A percentile compares a stretch with the other conserved stretches of the same genome.
Evolutionary conservation across 2,329 filamentous ascomycete species (phyloP).

Genomic region (Penicillium occitanis): DNA sequence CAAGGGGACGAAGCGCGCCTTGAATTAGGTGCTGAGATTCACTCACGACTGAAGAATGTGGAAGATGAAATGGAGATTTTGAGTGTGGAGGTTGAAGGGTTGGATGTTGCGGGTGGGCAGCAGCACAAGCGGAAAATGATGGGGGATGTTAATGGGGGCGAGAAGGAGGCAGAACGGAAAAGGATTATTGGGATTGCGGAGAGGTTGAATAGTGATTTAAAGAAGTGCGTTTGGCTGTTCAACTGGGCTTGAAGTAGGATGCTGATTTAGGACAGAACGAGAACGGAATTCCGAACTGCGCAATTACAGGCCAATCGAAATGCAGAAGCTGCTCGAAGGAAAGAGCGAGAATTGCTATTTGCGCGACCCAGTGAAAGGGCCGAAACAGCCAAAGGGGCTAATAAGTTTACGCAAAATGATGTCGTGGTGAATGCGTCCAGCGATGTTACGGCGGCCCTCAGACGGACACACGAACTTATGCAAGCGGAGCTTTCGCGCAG

Average conservation of each 20-base stretch:
- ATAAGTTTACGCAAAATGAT: slow-evolving; percentile 67
- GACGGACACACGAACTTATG: slow-evolving; percentile 84
- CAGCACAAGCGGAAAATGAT: slow-evolving; percentile 35
- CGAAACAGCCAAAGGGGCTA: slow-evolving; percentile 34
- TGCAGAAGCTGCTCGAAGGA: slow-evolving; percentile 69
- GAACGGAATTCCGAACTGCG: slow-evolving; percentile 74
- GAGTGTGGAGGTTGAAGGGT: slow-evolving; percentile 72
- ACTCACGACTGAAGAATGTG: slow-evolving; percentile 70
- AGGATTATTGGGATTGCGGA: slow-evolving; percentile 66
- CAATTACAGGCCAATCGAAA: slow-evolving; percentile 75
- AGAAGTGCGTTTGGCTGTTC: slow-evolving; percentile 54
- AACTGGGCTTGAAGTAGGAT: too few species aligned
- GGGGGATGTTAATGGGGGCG: slow-evolving; percentile 44
- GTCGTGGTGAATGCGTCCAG: slow-evolving; percentile 71
- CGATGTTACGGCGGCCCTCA: slow-evolving; percentile 80
- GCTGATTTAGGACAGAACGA: slow-evolving; percentile 43
- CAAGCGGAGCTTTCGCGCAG: slow-evolving; percentile 79
- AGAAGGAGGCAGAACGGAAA: slow-evolving; percentile 62
- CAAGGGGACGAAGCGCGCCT: slow-evolving; percentile 65
- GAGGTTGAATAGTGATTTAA: slow-evolving; percentile 68
- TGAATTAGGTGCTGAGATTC: slow-evolving; percentile 79
- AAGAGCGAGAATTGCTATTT: slow-evolving; percentile 75
- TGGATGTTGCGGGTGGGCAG: slow-evolving; percentile 48
- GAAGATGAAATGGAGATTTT: slow-evolving; percentile 83
- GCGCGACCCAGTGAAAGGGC: slow-evolving; percentile 47